A percentile compares a stretch with the other conserved stretches of the same genome.
Conservation (phyloP, 345 rosid genomes). For the Crucihimalaya himalaica region DNA sequence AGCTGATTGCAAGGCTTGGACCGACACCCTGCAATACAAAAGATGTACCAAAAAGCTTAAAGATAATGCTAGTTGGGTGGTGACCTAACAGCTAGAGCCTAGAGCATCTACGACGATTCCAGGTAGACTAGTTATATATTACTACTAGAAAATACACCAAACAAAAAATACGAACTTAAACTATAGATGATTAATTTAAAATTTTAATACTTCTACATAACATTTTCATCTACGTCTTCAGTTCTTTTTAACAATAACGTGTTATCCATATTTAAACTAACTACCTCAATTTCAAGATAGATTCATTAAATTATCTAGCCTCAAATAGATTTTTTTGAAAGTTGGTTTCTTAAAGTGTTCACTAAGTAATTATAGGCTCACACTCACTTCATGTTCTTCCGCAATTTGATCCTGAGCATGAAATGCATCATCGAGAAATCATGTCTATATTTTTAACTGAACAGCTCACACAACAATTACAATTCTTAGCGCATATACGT, state of each 20-base stretch:
- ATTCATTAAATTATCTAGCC: not conserved
- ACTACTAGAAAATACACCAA: not conserved
- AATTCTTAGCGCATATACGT: not conserved
- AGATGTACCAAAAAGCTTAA: constrained; percentile 1
- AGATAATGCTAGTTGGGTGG: not conserved
- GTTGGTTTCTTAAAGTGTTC: constrained; percentile 3
- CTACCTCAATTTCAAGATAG: not conserved
- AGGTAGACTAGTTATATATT: not conserved
- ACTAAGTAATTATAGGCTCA: constrained; percentile 6
- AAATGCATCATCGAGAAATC: not conserved
- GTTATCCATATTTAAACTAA: not conserved
- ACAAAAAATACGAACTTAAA: not conserved
- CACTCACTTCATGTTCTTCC: constrained; percentile 5
- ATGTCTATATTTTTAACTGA: not conserved
- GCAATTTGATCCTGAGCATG: not conserved
- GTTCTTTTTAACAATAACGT: not conserved
- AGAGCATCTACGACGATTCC: not conserved
- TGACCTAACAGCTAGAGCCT: not conserved
- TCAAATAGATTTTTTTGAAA: not conserved
- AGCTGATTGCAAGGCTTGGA: constrained; percentile 92
- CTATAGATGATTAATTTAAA: not conserved
- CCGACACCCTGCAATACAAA: constrained; percentile 76
- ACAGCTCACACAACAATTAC: not conserved
- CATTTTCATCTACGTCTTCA: not conserved
- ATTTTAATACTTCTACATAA: not conserved